Conservation (phyloP, 495 filamentous ascomycete species). For the Penicillium atrosanguineum region DNA sequence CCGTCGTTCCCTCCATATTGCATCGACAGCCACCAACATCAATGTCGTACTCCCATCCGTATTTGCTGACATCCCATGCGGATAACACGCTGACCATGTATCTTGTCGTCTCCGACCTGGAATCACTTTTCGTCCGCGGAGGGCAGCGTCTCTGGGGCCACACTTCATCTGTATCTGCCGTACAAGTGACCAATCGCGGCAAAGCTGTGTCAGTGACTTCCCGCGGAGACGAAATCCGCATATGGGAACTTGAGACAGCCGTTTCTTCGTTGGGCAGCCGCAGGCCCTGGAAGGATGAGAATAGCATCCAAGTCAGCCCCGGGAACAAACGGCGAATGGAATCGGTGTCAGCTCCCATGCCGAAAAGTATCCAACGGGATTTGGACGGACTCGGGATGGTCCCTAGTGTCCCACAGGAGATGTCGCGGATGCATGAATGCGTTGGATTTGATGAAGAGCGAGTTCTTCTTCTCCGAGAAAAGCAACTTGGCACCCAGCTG, state of each 20-base stretch:
- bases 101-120: constrained; percentile 71
- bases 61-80: constrained; percentile 80
- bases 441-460: constrained; percentile 93
- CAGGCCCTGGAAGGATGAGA: constrained; percentile 38
- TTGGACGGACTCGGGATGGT: constrained; percentile 1
- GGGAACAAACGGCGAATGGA: constrained; percentile 23
- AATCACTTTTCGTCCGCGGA: constrained; percentile 64
- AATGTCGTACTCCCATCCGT: constrained; percentile 86
- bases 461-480: constrained; percentile 80
- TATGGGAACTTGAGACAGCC: constrained; percentile 90
- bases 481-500: constrained; percentile 61
- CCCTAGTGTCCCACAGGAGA: background rate
- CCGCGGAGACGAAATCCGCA: constrained; percentile 78
- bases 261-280: constrained; percentile 46
- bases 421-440: constrained; percentile 53
- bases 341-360: background rate
- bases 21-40: constrained; percentile 59
- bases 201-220: constrained; percentile 87
- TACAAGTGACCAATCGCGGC: constrained; percentile 80
- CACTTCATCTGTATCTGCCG: constrained; percentile 84
- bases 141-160: constrained; percentile 89
- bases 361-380: background rate
- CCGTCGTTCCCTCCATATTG: constrained; percentile 30
- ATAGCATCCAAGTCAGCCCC: constrained; percentile 55
- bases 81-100: constrained; percentile 93